These are phyloP conservation scores for Coemansia aciculifera DNA, from an alignment of 192 early-diverging fungal species.

Conservation along the genomic window DNA sequence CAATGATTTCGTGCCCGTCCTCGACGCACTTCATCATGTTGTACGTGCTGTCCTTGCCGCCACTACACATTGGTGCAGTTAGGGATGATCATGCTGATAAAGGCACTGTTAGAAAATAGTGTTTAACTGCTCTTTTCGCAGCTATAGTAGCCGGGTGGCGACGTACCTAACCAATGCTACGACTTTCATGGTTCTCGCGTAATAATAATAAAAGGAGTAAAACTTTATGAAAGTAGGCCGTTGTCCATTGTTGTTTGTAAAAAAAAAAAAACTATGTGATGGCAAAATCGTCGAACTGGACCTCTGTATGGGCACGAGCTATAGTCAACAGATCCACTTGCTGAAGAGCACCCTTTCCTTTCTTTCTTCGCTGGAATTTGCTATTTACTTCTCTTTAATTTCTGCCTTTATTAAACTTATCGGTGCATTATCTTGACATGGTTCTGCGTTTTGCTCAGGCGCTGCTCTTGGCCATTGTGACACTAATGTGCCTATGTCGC, in stretches of 20 bases:
- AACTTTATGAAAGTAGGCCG: neutral
- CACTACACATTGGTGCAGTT: slow-evolving; percentile 56
- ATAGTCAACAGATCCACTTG: neutral
- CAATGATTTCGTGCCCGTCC: slow-evolving; percentile 90
- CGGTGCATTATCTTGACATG: neutral
- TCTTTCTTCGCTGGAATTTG: neutral
- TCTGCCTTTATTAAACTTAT: neutral
- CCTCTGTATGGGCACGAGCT: neutral
- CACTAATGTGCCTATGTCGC: neutral
- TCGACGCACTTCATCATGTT: slow-evolving; percentile 95
- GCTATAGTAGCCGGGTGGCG: neutral
- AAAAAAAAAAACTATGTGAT: neutral
- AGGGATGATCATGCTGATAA: neutral
- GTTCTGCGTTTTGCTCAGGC: neutral
- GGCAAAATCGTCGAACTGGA: neutral
- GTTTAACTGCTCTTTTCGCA: neutral
- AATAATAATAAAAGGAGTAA: neutral
- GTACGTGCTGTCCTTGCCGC: slow-evolving; percentile 96
- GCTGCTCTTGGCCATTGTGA: neutral
- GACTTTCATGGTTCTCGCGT: slow-evolving; percentile 32
- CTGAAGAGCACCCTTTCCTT: neutral
- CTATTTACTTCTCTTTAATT: neutral
- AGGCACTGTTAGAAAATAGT: neutral
- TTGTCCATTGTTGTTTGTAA: neutral
- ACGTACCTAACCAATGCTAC: slow-evolving; percentile 43